Conservation (phyloP, 768 basidiomycete species). For the Paxillus involutus region DNA sequence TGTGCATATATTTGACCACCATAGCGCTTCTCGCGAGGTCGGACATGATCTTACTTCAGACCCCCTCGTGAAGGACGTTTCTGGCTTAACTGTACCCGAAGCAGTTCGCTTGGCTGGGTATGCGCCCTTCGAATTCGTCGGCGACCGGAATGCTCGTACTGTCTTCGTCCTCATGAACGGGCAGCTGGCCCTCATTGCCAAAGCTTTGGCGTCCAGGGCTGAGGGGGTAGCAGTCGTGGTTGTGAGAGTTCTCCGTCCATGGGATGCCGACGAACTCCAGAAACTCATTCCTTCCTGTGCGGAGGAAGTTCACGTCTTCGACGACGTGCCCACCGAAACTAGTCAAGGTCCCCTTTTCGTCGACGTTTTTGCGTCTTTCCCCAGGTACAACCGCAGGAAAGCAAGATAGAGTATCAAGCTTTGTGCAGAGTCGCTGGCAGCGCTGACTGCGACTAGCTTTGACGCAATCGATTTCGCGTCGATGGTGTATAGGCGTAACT, state of each 20-base stretch:
- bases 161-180: constrained; percentile 77
- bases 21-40: constrained; percentile 74
- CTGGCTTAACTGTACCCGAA: constrained; percentile 40
- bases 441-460: constrained; percentile 23
- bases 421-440: constrained; percentile 44
- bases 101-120: constrained; percentile 62
- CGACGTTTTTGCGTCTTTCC: constrained; percentile 69
- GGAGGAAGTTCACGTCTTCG: constrained; percentile 66
- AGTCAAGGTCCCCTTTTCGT: constrained; percentile 66
- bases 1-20: constrained; percentile 90
- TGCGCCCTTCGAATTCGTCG: constrained; percentile 73
- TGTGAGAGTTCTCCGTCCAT: constrained; percentile 82
- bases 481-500: constrained; percentile 58
- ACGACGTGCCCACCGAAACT: constrained; percentile 67
- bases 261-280: constrained; percentile 69
- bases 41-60: constrained; percentile 51
- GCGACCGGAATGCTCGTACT: constrained; percentile 59
- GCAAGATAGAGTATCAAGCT: constrained; percentile 69
- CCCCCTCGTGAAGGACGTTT: constrained; percentile 30
- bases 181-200: constrained; percentile 65
- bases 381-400: constrained; percentile 84
- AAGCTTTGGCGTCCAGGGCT: constrained; percentile 44
- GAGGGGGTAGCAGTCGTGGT: constrained; percentile 63
- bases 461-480: constrained; percentile 56
- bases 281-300: constrained; percentile 58